These are phyloP conservation scores for Cucumis melo DNA, from an alignment of 306 rosid species.

Conservation along the genomic window DNA sequence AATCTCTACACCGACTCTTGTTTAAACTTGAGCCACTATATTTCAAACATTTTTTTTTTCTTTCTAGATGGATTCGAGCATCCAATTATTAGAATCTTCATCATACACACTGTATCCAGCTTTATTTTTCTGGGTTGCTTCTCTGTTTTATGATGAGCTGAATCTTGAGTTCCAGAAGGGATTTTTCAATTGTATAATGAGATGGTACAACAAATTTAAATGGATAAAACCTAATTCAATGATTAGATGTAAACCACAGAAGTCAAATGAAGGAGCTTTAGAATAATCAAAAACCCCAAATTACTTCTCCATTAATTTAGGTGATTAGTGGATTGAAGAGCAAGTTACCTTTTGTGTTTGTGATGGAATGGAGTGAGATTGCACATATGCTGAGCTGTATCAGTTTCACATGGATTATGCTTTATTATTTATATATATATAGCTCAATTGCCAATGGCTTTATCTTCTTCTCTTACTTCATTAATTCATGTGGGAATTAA, in stretches of 20 bases:
- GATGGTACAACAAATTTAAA: slow-evolving; percentile 12
- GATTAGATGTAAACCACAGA: slow-evolving; percentile 41
- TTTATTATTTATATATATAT: neutral
- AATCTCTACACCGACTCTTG: neutral
- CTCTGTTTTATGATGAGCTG: slow-evolving; percentile 24
- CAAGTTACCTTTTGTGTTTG: slow-evolving; percentile 35
- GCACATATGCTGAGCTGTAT: slow-evolving; percentile 26
- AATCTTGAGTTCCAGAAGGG: slow-evolving; percentile 15
- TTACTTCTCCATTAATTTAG: slow-evolving; percentile 32
- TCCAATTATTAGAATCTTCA: neutral
- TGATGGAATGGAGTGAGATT: slow-evolving; percentile 8
- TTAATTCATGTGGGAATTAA: slow-evolving; percentile 10
- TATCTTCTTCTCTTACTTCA: slow-evolving; percentile 8
- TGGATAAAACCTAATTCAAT: slow-evolving; percentile 23
- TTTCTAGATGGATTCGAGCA: neutral
- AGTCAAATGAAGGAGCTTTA: slow-evolving; percentile 29
- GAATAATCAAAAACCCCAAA: neutral
- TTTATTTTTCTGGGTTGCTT: slow-evolving; percentile 32
- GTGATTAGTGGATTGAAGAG: slow-evolving; percentile 31
- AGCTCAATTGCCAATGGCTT: neutral
- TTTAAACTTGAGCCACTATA: neutral
- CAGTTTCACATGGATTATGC: slow-evolving; percentile 1
- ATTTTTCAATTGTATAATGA: slow-evolving; percentile 9
- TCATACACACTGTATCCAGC: slow-evolving; percentile 31
- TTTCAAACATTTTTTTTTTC: neutral